Conservation (phyloP, 2,329 filamentous ascomycete genomes). For the Verticillium klebahnii region DNA sequence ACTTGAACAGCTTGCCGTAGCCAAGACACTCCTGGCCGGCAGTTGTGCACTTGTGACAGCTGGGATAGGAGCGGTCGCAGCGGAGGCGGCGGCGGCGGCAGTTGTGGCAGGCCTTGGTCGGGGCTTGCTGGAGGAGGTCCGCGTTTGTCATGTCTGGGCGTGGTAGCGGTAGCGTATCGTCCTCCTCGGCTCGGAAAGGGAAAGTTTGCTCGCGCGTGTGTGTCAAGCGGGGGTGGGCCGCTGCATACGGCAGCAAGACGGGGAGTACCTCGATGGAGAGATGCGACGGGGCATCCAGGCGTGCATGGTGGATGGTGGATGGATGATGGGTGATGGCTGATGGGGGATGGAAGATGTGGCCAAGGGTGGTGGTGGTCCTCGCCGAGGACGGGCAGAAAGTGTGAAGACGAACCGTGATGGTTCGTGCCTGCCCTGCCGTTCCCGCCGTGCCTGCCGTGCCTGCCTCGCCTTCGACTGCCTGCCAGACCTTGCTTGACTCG, state of each 20-base stretch:
- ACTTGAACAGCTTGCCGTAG: slow-evolving; percentile 48
- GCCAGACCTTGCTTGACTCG: background rate
- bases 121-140: slow-evolving; percentile 1
- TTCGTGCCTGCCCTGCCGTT: too few species aligned
- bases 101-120: slow-evolving; percentile 40
- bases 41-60: slow-evolving; percentile 45
- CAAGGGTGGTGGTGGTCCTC: background rate
- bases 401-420: slow-evolving; percentile 1
- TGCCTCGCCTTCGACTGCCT: too few species aligned
- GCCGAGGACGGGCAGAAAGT: background rate
- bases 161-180: background rate
- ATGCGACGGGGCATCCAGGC: slow-evolving; percentile 8
- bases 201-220: background rate
- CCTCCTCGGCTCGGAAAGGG: background rate
- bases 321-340: background rate
- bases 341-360: background rate
- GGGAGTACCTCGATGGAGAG: slow-evolving; percentile 7
- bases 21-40: slow-evolving; percentile 47
- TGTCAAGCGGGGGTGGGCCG: background rate
- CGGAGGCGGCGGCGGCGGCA: slow-evolving; percentile 48
- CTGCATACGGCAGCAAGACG: background rate
- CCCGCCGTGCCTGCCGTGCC: too few species aligned
- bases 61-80: slow-evolving; percentile 46
- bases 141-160: background rate
- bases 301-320: slow-evolving; percentile 7